Conservation (phyloP, 2,329 filamentous ascomycete species). For the Alternaria atra region DNA sequence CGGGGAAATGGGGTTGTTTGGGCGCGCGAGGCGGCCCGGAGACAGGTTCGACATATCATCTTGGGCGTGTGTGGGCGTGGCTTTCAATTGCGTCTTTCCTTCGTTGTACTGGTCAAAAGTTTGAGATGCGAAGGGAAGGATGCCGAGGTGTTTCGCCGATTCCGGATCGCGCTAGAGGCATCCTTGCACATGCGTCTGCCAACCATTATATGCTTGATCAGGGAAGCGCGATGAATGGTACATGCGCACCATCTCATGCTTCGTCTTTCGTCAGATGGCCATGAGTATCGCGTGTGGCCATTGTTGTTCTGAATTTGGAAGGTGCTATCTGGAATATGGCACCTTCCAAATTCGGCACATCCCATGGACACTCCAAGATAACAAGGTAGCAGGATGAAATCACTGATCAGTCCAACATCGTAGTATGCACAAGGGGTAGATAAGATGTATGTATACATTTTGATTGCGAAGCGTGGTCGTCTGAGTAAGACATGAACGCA, state of each 20-base stretch:
- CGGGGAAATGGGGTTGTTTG: slow-evolving; percentile 14
- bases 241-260: neutral
- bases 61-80: slow-evolving; percentile 14
- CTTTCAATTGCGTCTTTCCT: slow-evolving; percentile 11
- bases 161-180: slow-evolving; percentile 9
- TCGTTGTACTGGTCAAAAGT: slow-evolving; percentile 21
- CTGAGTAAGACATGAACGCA: slow-evolving; percentile 21
- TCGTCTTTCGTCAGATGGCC: neutral
- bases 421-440: neutral
- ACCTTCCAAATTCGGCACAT: slow-evolving; percentile 4
- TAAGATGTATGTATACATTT: slow-evolving; percentile 15
- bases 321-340: neutral
- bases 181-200: neutral
- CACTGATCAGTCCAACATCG: neutral
- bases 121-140: slow-evolving; percentile 20
- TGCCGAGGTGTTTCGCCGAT: slow-evolving; percentile 23
- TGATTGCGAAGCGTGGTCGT: slow-evolving; percentile 14
- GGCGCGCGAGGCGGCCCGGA: slow-evolving; percentile 44
- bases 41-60: slow-evolving; percentile 54
- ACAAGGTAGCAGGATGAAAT: neutral
- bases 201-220: neutral
- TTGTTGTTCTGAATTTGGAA: neutral
- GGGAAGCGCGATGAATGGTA: neutral
- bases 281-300: neutral
- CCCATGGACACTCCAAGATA: neutral